Evolutionary conservation across 352 stramenopile genomes (phyloP), one percentile per base, ranked within the genome.

Genomic region (Pythium scleroteichum): DNA sequence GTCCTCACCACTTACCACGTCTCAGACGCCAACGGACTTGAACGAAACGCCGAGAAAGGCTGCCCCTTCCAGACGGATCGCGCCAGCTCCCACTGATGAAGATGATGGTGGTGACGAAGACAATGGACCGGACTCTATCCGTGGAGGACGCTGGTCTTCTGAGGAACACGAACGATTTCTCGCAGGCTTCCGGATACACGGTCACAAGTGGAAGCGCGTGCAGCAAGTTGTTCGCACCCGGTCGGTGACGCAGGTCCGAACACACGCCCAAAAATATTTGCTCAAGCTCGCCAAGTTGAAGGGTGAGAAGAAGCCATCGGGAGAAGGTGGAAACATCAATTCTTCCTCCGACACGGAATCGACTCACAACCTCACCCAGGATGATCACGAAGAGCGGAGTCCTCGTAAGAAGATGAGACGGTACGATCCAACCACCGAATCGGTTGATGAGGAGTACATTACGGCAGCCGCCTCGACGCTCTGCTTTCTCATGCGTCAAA

Each of bases 151-250:
- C 22, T 96, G 87, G 87, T 93, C 82, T 1, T 81, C 81, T 0
- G 85, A 96, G 29, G 87, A 96, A 59, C 85, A 96, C 59, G 85
- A 96, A 41, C 85, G 87, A 3, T 96, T 96, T 57, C 62, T 96
- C 9, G 77, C 86, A 22, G 87, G 87, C 29, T 96, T 96, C 63
- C 81, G 80, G 55, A 85, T 93, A 61, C 84, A 94, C 46, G 87
- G 87, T 20, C 85, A 96, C 76, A 94, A 96, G 72, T 96, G 87
- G 87, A 96, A 96, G 68, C 85, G 87, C 33, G 87, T 96, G 48
- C 87, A 96, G 59, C 85, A 94, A 54, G 85, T 96, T 12, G 87
- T 96, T 4, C 83, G 85, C 62, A 93, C 84, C 29, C 76, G 87
- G n/a, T 94, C 87, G 0, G 87, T 96, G 17, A 96, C 87, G 0